Base-by-base conservation (phyloP, 331 rosid genomes). In the Malus hybrid region DNA sequence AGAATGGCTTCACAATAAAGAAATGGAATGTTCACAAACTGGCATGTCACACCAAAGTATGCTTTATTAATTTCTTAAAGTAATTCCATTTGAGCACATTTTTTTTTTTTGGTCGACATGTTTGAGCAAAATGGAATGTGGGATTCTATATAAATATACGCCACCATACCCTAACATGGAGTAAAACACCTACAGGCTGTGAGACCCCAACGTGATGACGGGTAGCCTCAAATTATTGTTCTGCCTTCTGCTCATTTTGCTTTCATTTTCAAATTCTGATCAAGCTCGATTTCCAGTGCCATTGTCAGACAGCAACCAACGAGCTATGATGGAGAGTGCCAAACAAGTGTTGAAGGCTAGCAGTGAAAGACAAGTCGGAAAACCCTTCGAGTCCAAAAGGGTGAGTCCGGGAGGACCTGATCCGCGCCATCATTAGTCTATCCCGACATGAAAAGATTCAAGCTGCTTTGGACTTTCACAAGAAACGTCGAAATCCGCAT, bases 341-440 rank as follows among this genome's bases (percentile, higher is more conserved):
- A 48, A 55, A 28, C 65, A 72, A 57, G 80, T 72, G 36, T 64
- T 80, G 15, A 33, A 36, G 59, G 77, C 71, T 56, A 69, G 75
- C 68, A 74, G 73, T 10, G 67, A 27, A 27, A 76, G 74, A 68
- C 71, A 57, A 67, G 64, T 27, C 16, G 80, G 31, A 46, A 69
- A 56, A 71, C 63, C 10, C n/a, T 57, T 34, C 18, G 72, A 50
- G 59, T 28, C 66, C 50, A 74, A 68, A 13, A 56, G 76, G 56
- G 0, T 4, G 61, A 74, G 60, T 69, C 79, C 79, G 7, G 79
- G 79, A 6, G 76, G 79, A 39, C 79, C 83, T 14, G 79, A 80
- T 74, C 50, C 83, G 5, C 65, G 15, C 24, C 79, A 80, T 80
- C 83, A 69, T 56, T 73, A 74, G 28, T 56, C 62, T 15, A 8